phyloP scores from a whole-genome alignment of 2,329 filamentous ascomycete species.

The Scleromitrula shiraiana region DNA sequence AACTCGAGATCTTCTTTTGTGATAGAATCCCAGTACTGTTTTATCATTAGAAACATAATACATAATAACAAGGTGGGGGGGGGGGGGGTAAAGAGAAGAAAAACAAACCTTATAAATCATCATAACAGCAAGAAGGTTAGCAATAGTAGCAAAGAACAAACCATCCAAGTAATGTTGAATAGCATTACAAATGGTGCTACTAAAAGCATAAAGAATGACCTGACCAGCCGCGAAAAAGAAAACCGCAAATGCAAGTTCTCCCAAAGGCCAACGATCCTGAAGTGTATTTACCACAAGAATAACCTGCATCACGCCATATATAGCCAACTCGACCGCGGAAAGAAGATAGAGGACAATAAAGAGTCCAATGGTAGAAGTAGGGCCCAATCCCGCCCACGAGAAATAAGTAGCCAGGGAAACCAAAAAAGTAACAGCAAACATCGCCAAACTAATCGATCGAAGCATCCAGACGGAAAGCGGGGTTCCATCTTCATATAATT shows the following conservation, averaged over 20 bases:
- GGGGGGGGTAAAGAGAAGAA: neutral
- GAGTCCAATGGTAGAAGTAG: slow-evolving; percentile 77
- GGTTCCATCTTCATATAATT: slow-evolving; percentile 95
- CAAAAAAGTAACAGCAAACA: slow-evolving; percentile 81
- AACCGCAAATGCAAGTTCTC: slow-evolving; percentile 82
- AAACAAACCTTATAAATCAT: slow-evolving; percentile 91
- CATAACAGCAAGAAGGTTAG: slow-evolving; percentile 93
- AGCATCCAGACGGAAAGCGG: slow-evolving; percentile 89
- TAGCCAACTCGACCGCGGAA: slow-evolving; percentile 75
- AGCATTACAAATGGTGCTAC: slow-evolving; percentile 71
- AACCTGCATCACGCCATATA: slow-evolving; percentile 84
- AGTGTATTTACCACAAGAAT: slow-evolving; percentile 83
- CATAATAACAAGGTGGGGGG: neutral
- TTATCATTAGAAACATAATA: slow-evolving; percentile 8
- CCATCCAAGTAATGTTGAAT: slow-evolving; percentile 92
- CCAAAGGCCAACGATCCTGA: slow-evolving; percentile 90
- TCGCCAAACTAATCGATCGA: slow-evolving; percentile 65
- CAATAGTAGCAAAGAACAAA: slow-evolving; percentile 86
- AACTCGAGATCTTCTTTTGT: slow-evolving; percentile 98
- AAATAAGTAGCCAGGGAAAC: slow-evolving; percentile 91
- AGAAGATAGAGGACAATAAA: slow-evolving; percentile 90
- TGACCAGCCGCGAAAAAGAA: slow-evolving; percentile 91
- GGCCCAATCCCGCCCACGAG: slow-evolving; percentile 75
- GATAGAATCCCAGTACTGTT: slow-evolving; percentile 96
- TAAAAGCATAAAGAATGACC: slow-evolving; percentile 86